phyloP scores from a whole-genome alignment of 805 yeast species.

The Candida tallmaniae region DNA sequence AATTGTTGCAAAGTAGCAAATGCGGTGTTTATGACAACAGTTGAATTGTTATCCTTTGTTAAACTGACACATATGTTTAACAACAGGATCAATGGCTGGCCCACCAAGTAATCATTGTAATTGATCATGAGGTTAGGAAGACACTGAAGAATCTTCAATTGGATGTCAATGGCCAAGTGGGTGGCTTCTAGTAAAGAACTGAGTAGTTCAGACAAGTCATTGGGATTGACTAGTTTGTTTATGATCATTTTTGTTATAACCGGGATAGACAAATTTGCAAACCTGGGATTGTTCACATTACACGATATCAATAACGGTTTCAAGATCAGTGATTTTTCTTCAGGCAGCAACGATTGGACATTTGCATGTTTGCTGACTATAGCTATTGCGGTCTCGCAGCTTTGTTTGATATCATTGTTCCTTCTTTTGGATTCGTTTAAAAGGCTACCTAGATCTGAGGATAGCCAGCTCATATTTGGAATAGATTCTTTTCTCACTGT shows the following conservation, averaged over 20 bases:
- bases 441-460: conserved; percentile 52
- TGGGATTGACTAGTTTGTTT: conserved; percentile 49
- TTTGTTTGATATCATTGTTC: conserved; percentile 61
- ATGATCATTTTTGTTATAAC: conserved; percentile 60
- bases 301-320: conserved; percentile 72
- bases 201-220: conserved; percentile 51
- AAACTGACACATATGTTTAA: conserved; percentile 68
- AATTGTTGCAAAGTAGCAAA: conserved; percentile 90
- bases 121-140: conserved; percentile 70
- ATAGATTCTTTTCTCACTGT: too few relatives aligned
- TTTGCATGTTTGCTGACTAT: not conserved
- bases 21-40: conserved; percentile 84
- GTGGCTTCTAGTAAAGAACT: conserved; percentile 71
- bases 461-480: too few relatives aligned
- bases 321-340: conserved; percentile 12
- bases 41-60: conserved; percentile 62
- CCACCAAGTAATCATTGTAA: conserved; percentile 54
- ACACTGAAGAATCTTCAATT: conserved; percentile 78
- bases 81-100: conserved; percentile 51
- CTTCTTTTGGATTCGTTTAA: conserved; percentile 69
- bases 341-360: conserved; percentile 2
- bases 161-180: conserved; percentile 73
- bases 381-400: conserved; percentile 18
- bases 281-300: conserved; percentile 67
- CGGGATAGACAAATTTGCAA: conserved; percentile 68